A percentile compares a stretch with the other conserved stretches of the same genome.
Evolutionary conservation across 805 yeast genomes (phyloP).

Genomic region (Metschnikowia peoriensis): DNA sequence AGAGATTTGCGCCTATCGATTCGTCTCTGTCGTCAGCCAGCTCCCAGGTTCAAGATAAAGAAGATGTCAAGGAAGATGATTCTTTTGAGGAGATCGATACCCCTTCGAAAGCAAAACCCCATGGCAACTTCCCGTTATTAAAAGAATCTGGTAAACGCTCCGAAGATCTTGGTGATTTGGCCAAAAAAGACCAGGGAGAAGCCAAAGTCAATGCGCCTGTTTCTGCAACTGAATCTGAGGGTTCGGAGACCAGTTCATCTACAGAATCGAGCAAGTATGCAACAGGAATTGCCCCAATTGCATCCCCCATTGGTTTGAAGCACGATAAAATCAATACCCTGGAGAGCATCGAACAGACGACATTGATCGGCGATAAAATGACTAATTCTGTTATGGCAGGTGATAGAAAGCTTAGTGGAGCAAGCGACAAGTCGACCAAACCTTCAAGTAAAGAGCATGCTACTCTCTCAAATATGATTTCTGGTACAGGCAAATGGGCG

Average conservation of each 20-base stretch:
- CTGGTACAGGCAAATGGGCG: no score
- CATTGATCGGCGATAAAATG: no score
- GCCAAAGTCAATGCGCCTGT: background rate
- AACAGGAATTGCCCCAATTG: background rate
- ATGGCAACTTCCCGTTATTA: background rate
- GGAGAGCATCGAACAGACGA: no score
- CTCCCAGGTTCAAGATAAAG: background rate
- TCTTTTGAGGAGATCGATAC: background rate
- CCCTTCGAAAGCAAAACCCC: background rate
- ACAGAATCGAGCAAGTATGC: background rate
- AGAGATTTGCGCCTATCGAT: constrained; percentile 23
- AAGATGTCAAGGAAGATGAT: background rate
- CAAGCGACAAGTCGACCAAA: no score
- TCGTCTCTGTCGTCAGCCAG: background rate
- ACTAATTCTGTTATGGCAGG: no score
- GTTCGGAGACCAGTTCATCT: background rate
- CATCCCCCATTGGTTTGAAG: no score
- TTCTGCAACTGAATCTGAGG: background rate
- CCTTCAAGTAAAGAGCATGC: no score
- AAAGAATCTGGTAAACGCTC: background rate
- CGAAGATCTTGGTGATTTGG: background rate
- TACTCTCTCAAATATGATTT: no score
- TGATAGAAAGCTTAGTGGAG: no score
- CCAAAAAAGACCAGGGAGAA: background rate
- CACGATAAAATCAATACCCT: no score